Evolutionary conservation across 306 rosid genomes (phyloP).

Genomic region (Quercus dentata): DNA sequence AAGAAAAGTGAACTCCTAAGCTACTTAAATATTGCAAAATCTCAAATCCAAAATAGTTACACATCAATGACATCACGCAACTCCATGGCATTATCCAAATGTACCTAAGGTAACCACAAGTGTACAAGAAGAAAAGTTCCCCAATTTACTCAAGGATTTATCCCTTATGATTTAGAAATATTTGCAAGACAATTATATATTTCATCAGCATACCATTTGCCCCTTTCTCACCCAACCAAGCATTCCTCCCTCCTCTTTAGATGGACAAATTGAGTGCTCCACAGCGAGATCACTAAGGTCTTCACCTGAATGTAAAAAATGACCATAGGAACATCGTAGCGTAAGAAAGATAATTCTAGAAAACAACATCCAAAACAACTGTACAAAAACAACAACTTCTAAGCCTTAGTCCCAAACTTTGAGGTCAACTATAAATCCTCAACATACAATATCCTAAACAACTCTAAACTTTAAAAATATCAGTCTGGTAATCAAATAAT

Average conservation of each 20-base stretch:
- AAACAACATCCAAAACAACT: neutral
- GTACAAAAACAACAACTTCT: no score
- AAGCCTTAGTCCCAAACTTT: no score
- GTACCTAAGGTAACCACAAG: conserved; percentile 2
- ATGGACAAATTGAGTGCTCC: conserved; percentile 79
- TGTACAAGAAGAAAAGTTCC: neutral
- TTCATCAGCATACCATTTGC: conserved; percentile 63
- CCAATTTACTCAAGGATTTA: conserved; percentile 2
- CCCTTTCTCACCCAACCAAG: conserved; percentile 98
- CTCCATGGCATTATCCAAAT: neutral
- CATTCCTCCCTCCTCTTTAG: conserved; percentile 91
- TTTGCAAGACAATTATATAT: conserved; percentile 5
- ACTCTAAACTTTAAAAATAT: neutral
- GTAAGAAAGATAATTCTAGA: neutral
- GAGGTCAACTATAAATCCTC: no score
- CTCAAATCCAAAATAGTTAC: neutral
- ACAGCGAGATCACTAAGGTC: conserved; percentile 93
- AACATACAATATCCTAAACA: neutral
- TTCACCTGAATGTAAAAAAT: conserved; percentile 59
- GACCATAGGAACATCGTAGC: neutral
- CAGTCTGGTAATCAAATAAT: neutral
- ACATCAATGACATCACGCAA: neutral
- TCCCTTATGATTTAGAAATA: conserved; percentile 1
- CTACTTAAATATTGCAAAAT: neutral
- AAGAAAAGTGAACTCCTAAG: neutral